These are phyloP conservation scores for Aspergillus steynii DNA, from an alignment of 495 filamentous ascomycete genomes.

Conservation along the genomic window DNA sequence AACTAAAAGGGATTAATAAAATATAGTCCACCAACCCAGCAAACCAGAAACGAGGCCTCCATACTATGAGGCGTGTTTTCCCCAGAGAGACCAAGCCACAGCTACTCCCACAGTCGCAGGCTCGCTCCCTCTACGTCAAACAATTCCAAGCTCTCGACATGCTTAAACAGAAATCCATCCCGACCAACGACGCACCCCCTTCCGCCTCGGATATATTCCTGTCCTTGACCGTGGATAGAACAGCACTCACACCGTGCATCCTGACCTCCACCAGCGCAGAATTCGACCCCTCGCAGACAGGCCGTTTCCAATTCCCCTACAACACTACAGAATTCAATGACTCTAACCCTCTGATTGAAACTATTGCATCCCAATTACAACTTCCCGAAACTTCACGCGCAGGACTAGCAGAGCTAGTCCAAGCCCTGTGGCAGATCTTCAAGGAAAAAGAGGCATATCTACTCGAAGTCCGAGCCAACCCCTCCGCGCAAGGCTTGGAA, in stretches of 20 bases:
- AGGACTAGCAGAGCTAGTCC: constrained; percentile 52
- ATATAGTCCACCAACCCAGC: constrained; percentile 19
- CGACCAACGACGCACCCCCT: constrained; percentile 39
- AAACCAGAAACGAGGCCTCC: constrained; percentile 49
- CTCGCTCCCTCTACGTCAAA: constrained; percentile 59
- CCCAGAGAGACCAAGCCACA: constrained; percentile 9
- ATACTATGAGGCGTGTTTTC: constrained; percentile 45
- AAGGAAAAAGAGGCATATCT: constrained; percentile 67
- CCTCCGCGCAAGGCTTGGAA: constrained; percentile 43
- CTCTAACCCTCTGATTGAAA: constrained; percentile 32
- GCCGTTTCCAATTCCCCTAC: constrained; percentile 66
- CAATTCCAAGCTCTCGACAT: constrained; percentile 59
- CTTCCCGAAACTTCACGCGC: constrained; percentile 44
- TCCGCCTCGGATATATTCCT: constrained; percentile 49
- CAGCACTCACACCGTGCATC: constrained; percentile 64
- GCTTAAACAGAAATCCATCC: constrained; percentile 53
- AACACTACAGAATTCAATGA: constrained; percentile 27
- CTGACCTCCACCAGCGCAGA: constrained; percentile 56
- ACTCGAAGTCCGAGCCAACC: constrained; percentile 50
- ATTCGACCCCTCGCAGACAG: constrained; percentile 35
- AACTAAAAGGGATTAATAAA: constrained; percentile 15
- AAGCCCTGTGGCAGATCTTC: constrained; percentile 60
- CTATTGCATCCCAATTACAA: constrained; percentile 52
- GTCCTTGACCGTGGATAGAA: constrained; percentile 66
- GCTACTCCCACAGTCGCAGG: constrained; percentile 32